Base-by-base conservation (phyloP, 1,139 yeast species). In the Zygosaccharomyces pseudobailii region DNA sequence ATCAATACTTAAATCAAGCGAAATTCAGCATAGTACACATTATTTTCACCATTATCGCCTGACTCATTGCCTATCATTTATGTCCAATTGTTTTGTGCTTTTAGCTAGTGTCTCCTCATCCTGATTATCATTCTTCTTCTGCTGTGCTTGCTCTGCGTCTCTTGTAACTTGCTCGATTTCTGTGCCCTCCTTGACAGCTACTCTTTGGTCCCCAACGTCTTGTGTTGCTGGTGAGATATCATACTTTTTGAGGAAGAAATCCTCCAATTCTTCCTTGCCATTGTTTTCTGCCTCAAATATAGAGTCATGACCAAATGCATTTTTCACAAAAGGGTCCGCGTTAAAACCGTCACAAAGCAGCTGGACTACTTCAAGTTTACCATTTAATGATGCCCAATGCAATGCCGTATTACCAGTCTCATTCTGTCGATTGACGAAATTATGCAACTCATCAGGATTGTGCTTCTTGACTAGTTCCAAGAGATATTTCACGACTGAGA, bases 381-480 rank as follows among this genome's bases (percentile, higher is more conserved):
- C 97, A 60, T 87, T 89, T 56, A 80, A 77, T 0, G 95, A 78
- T 0, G 97, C 97, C 98, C 98, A 92, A 66, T 92, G 97, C 53
- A 92, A 73, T 0, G 97, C 84, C 0, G 98, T 89, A 65, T 92
- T 92, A 4, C 97, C 97, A 27, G 84, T 80, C 40, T 79, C 85
- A 65, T 92, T 92, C 48, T 72, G 74, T 22, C 73, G 69, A 47
- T 80, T 75, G 27, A 84, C 80, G 42, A 82, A 69, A 21, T 62
- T 57, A 24, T 65, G 67, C 33, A 79, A 78, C 28, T 78, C 74
- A 3, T 57, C 53, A 4, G 58, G 51, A 7, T 43, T 38, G 25
- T 47, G 54, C 27, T 56, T 56, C 34, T 55, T 52, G 4, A 84
- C 58, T 31, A 81, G 62, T 1, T 78, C 72, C 38, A 88, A 63